Conservation (phyloP, 1,284 basidiomycete species). For the Apiotrichum siamense region DNA sequence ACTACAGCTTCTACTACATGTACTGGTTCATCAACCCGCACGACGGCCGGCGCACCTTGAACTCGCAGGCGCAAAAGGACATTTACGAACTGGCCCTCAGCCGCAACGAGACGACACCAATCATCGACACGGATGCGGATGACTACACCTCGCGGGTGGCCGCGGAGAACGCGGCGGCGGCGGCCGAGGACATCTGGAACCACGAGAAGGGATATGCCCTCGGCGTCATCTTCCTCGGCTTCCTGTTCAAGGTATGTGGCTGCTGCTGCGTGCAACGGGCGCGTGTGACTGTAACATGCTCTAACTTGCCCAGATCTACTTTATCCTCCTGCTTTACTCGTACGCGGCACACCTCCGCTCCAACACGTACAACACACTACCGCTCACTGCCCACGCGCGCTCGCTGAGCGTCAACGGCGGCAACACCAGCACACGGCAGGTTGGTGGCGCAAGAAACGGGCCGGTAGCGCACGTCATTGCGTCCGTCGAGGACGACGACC, state of each 20-base stretch:
- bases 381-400: conserved; percentile 48
- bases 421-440: background rate
- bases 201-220: conserved; percentile 77
- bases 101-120: conserved; percentile 44
- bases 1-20: conserved; percentile 74
- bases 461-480: background rate
- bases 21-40: conserved; percentile 92
- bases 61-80: conserved; percentile 78
- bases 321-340: conserved; percentile 84
- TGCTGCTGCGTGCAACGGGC: background rate
- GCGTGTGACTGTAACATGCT: background rate
- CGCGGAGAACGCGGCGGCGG: conserved; percentile 4
- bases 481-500: background rate
- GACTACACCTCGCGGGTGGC: conserved; percentile 9
- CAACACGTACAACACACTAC: conserved; percentile 80
- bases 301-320: conserved; percentile 65
- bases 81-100: conserved; percentile 55
- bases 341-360: conserved; percentile 88
- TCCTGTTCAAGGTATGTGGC: conserved; percentile 73
- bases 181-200: conserved; percentile 71
- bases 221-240: conserved; percentile 69
- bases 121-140: conserved; percentile 51
- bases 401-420: background rate
- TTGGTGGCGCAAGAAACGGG: background rate
- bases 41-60: conserved; percentile 70